Percentiles rank a stretch among this genome's conserved stretches.
These are phyloP conservation scores for Nissolia schottii DNA, from an alignment of 306 rosid genomes.

Conservation along the genomic window DNA sequence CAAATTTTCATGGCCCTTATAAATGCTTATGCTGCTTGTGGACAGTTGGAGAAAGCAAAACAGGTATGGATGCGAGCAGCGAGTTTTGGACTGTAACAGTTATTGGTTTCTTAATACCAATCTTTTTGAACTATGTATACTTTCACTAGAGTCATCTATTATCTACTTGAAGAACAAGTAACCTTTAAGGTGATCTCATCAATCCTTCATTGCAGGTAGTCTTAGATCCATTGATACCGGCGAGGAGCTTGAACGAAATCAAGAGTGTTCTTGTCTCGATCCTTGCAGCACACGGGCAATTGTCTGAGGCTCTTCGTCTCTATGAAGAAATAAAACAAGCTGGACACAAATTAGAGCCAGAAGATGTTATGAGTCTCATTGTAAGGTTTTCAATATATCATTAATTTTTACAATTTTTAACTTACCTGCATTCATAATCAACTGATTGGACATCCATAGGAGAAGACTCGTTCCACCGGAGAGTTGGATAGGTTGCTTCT, in stretches of 20 bases:
- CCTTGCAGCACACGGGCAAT: conserved; percentile 60
- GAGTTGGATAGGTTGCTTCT: conserved; percentile 51
- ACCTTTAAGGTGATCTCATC: background rate
- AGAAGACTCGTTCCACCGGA: conserved; percentile 45
- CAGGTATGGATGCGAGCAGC: conserved; percentile 44
- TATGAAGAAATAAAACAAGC: conserved; percentile 55
- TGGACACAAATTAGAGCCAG: conserved; percentile 52
- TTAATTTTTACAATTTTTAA: background rate
- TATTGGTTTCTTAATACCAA: background rate
- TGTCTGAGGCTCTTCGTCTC: conserved; percentile 54
- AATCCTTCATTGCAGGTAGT: conserved; percentile 39
- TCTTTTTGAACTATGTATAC: background rate
- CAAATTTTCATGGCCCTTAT: conserved; percentile 60
- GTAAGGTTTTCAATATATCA: conserved; percentile 39
- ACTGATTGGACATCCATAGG: conserved; percentile 34
- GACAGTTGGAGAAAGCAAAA: conserved; percentile 76
- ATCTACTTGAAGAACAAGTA: background rate
- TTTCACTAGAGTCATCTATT: conserved; percentile 2
- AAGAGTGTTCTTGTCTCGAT: conserved; percentile 58
- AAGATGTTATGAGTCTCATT: conserved; percentile 55
- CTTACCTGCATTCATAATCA: background rate
- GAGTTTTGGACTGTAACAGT: background rate
- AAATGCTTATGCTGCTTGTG: conserved; percentile 62
- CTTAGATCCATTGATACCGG: conserved; percentile 45
- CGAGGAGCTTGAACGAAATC: conserved; percentile 45